Conservation (phyloP, 2,329 filamentous ascomycete genomes). For the Emergomyces africanus region DNA sequence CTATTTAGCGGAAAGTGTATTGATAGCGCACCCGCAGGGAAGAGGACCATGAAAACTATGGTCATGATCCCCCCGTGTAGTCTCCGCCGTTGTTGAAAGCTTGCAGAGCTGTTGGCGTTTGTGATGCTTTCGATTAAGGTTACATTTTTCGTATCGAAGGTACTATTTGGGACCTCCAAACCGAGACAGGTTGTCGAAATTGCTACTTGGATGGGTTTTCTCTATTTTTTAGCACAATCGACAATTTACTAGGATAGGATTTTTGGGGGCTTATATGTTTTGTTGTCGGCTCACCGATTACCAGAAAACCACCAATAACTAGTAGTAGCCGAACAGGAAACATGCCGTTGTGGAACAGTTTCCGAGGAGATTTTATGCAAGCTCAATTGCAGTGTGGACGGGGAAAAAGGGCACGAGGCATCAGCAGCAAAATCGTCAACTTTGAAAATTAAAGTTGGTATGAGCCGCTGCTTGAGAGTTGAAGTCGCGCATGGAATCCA, state of each 20-base stretch:
- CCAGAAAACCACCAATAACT: background rate
- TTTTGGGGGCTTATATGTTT: background rate
- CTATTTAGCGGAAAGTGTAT: background rate
- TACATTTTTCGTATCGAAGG: background rate
- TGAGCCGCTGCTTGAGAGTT: no score
- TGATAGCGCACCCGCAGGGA: background rate
- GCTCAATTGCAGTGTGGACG: no score
- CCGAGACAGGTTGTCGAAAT: background rate
- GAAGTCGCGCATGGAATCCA: background rate
- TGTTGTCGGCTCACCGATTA: background rate
- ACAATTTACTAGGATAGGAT: background rate
- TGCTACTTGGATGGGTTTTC: background rate
- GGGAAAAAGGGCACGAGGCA: no score
- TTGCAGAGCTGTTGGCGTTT: background rate
- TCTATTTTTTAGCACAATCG: background rate
- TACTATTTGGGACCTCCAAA: background rate
- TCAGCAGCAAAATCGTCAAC: no score
- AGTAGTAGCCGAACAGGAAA: background rate
- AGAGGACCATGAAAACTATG: background rate
- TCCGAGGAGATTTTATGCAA: background rate
- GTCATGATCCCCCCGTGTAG: background rate
- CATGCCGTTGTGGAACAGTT: background rate
- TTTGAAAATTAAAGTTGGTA: no score
- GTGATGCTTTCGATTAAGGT: background rate
- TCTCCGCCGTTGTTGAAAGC: background rate